Percentiles rank a stretch among this genome's conserved stretches.
Conservation (phyloP, 208 protist species). For the Trichomonas vaginalis region DNA sequence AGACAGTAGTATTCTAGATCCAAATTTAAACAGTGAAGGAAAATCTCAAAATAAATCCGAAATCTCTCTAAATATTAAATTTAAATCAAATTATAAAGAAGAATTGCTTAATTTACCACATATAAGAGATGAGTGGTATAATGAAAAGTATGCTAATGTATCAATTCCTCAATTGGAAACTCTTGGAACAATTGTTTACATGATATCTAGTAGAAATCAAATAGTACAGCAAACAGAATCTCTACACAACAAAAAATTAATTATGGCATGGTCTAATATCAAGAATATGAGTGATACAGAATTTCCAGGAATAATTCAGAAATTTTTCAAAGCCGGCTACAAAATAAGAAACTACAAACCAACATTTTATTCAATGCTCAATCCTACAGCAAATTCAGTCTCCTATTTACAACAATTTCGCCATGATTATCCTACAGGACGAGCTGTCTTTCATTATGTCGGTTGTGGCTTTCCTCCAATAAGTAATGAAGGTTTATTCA, state of each 20-base stretch:
- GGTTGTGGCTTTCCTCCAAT: not conserved
- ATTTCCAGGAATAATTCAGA: not conserved
- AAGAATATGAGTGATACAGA: not conserved
- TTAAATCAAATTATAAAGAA: not conserved
- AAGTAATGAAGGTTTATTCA: not conserved
- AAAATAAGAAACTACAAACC: not conserved
- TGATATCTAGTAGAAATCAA: not conserved
- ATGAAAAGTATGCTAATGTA: not conserved
- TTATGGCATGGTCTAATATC: not conserved
- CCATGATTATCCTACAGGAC: not conserved
- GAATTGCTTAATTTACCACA: not conserved
- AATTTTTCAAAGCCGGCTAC: not conserved
- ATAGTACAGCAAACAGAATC: not conserved
- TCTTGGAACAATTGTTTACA: not conserved
- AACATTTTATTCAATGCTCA: not conserved
- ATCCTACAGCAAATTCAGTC: not conserved
- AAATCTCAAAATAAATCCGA: too few relatives aligned
- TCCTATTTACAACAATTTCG: not conserved
- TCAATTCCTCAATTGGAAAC: not conserved
- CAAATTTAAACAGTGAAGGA: too few relatives aligned
- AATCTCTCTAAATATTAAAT: not conserved
- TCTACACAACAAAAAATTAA: not conserved
- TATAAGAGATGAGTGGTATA: not conserved
- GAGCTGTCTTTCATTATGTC: conserved; percentile 1
- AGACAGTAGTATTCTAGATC: too few relatives aligned